Base-by-base conservation (phyloP, 2,329 filamentous ascomycete species). In the Ilyonectria mors-panacis region DNA sequence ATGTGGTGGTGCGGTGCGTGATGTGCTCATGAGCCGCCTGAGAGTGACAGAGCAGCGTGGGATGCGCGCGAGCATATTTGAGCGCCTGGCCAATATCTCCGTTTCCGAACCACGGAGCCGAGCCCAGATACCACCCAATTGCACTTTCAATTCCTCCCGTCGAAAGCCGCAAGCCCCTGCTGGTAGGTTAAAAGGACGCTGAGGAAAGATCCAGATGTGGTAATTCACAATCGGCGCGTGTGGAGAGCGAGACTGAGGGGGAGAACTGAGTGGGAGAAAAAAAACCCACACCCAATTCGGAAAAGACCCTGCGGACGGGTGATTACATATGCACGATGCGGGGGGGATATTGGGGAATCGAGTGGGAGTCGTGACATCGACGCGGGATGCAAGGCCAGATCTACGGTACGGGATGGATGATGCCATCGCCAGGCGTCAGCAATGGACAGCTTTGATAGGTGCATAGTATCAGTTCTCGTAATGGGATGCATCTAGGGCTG, bases 361-460 rank as follows among this genome's bases (percentile, higher is more conserved):
- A 30, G 50, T 37, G 50, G 30, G 50, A 53, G 33, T 12, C 30
- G 50, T 53, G 30, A 10, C 30, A 53, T 53, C 50, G 30, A 58
- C 48, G 44, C 39, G 26, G 44, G 59, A 56, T 57, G 51, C 59
- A 57, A 59, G 58, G 59, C 51, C 63, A 69, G 66, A 71, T 68
- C 63, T 68, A 54, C 50, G 37, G 30, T 50, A 63, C 58, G 59
- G 64, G 63, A 70, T 70, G 51, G 35, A 68, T 70, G 69, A 71
- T 69, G 61, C 61, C 63, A 70, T 68, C 63, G 70, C 54, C 39
- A 45, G 33, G 37, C 15, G 23, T 33, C 26, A n/a, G 30, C 26
- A 45, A n/a, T 30, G 5, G 63, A 17, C 23, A 28, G 39, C 12
- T 59, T 26, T 73, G 69, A 68, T 67, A 70, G 68, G 66, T 21